Base-by-base conservation (phyloP, 2,329 filamentous ascomycete species). In the Claviceps sp. region DNA sequence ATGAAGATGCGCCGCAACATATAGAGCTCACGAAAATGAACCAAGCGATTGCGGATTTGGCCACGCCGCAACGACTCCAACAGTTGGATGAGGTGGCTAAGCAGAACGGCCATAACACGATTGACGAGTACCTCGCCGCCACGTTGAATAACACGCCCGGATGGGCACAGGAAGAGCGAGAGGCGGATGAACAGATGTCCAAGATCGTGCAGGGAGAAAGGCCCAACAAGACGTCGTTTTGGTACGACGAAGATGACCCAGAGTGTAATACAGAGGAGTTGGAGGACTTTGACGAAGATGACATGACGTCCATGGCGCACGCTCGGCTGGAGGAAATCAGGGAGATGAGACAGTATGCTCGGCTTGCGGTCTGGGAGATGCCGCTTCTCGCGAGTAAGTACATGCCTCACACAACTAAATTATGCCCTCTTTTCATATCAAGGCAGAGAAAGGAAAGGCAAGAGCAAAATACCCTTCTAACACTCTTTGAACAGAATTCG, bases 291-390 rank as follows among this genome's bases (percentile, higher is more conserved):
- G 78, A 86, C 56, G 85, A 89, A 57, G 86, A 94, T 63, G 89
- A 95, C 65, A 86, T 98, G 54, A 85, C 86, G 54, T 81, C 81
- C 50, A 76, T 89, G 66, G 93, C 82, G 1, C 90, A 98, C 68
- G 82, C 77, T 50, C 89, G 97, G 71, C 72, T 98, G 59, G 88
- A 96, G 61, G 79, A 93, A 67, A 84, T 94, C 62, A 78, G 91
- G 56, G 90, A 97, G 68, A 77, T 91, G 65, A 80, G 93, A 73
- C 82, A 95, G 62, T 96, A 95, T 67, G 84, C 87, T 47, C 80
- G 93, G 50, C 75, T 95, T 59, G 82, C 87, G 47, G 89, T 89
- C 24, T 98, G 93, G 90, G 93, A 98, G 69, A 87, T 98, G 85
- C 93, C 93, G 10, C 72, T 95, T 56, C 74, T 98, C 55, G 81